Evolutionary conservation across 2,329 filamentous ascomycete genomes (phyloP).

Genomic region (Thielaviopsis musarum): DNA sequence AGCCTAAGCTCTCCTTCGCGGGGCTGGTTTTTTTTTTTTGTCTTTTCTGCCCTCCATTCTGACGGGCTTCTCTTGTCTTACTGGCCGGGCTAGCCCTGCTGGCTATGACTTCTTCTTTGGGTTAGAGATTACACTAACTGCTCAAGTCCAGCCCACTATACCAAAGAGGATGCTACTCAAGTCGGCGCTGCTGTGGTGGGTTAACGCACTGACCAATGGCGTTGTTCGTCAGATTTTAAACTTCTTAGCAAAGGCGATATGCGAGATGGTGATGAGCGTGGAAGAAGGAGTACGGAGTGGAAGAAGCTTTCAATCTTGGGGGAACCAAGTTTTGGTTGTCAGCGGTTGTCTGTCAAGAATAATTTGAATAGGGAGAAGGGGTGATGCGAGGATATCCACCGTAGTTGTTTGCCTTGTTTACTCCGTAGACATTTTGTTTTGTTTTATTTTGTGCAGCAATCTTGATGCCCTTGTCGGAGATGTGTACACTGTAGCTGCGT

Average conservation of each 20-base stretch:
- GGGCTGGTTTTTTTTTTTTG: neutral
- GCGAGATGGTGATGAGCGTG: neutral
- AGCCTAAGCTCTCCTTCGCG: neutral
- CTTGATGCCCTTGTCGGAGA: too few relatives aligned
- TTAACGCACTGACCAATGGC: neutral
- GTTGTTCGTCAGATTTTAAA: neutral
- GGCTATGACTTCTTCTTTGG: too few relatives aligned
- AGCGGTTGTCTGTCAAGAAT: neutral
- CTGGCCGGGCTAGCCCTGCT: too few relatives aligned
- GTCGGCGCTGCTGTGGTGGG: neutral
- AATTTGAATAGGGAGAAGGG: neutral
- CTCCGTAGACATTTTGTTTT: neutral
- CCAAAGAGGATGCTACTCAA: too few relatives aligned
- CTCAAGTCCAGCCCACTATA: too few relatives aligned
- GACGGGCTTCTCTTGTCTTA: too few relatives aligned
- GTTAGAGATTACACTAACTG: too few relatives aligned
- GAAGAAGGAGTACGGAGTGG: neutral
- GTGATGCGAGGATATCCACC: neutral
- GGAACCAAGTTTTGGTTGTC: neutral
- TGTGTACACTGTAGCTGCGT: too few relatives aligned
- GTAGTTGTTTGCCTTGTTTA: neutral
- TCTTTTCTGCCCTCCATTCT: neutral
- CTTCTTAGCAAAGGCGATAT: neutral
- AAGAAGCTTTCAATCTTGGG: neutral
- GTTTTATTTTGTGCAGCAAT: too few relatives aligned